Percentiles rank a stretch among this genome's conserved stretches.
Evolutionary conservation across 768 basidiomycete species (phyloP).

Genomic region (Lactarius pseudohatsudake): DNA sequence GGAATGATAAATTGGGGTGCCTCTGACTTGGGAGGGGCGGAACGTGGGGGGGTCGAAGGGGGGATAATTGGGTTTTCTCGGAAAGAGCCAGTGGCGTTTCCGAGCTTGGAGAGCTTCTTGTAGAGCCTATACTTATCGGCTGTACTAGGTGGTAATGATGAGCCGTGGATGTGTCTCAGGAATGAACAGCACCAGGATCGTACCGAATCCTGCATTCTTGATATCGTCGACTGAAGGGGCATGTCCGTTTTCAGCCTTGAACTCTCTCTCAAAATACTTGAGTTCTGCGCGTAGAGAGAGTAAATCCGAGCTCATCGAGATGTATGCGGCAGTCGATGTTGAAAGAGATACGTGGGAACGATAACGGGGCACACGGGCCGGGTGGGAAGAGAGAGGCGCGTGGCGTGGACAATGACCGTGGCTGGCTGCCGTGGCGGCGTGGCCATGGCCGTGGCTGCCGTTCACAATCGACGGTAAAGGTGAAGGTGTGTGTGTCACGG

Average conservation of each 20-base stretch:
- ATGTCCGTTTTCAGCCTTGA: constrained; percentile 53
- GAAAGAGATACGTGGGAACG: constrained; percentile 16
- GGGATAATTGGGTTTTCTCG: constrained; percentile 38
- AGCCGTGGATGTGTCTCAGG: constrained; percentile 21
- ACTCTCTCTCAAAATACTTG: constrained; percentile 75
- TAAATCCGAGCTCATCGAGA: constrained; percentile 37
- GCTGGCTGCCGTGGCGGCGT: background rate
- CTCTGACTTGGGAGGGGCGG: constrained; percentile 33
- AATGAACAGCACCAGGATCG: constrained; percentile 31
- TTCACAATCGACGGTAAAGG: background rate
- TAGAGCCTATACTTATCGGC: constrained; percentile 81
- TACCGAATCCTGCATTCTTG: constrained; percentile 62
- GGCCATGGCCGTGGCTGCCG: background rate
- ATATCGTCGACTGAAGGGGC: constrained; percentile 73
- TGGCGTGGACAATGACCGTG: background rate
- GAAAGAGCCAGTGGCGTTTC: constrained; percentile 40
- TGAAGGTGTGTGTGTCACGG: constrained; percentile 2
- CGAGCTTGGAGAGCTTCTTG: constrained; percentile 65
- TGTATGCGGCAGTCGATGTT: constrained; percentile 8
- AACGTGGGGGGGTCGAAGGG: constrained; percentile 39
- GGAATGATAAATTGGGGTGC: constrained; percentile 43
- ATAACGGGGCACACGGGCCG: constrained; percentile 4
- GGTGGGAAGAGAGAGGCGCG: background rate
- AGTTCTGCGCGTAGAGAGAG: constrained; percentile 62
- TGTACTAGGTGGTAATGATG: constrained; percentile 36